Conservation (phyloP, 495 filamentous ascomycete species). For the Hypoxylon fragiforme region DNA sequence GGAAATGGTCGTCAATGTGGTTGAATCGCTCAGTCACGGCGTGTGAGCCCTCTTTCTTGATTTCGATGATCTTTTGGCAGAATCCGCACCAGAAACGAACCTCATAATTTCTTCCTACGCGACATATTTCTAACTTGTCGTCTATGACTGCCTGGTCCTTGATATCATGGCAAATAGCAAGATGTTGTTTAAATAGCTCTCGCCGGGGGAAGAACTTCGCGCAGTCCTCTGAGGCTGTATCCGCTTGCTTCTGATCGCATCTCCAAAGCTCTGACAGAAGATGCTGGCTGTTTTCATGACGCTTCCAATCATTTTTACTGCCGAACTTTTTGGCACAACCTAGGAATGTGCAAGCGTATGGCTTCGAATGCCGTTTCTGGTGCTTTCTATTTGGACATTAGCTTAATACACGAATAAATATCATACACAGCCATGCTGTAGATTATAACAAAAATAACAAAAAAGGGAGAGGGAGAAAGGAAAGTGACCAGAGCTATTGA, state of each 20-base stretch:
- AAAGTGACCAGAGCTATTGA: too few species aligned
- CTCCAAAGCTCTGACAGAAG: conserved; percentile 74
- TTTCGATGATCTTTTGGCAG: conserved; percentile 61
- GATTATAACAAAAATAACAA: background rate
- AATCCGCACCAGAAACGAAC: conserved; percentile 90
- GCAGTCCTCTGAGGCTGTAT: conserved; percentile 46
- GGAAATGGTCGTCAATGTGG: conserved; percentile 84
- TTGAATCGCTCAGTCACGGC: conserved; percentile 80
- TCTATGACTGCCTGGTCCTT: conserved; percentile 47
- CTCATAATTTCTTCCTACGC: conserved; percentile 71
- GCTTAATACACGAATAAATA: background rate
- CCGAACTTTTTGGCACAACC: conserved; percentile 79
- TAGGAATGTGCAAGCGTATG: conserved; percentile 83
- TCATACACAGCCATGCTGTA: background rate
- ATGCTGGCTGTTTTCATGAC: conserved; percentile 90
- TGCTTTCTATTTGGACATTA: conserved; percentile 67
- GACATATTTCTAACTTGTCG: conserved; percentile 52
- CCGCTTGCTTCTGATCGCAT: conserved; percentile 56
- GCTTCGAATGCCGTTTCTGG: conserved; percentile 80
- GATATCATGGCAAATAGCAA: conserved; percentile 58
- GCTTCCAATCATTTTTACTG: conserved; percentile 96
- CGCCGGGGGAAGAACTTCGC: conserved; percentile 62
- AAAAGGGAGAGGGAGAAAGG: conserved; percentile 17
- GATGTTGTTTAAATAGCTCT: conserved; percentile 64
- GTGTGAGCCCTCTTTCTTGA: conserved; percentile 57